Evolutionary conservation across 805 yeast genomes (phyloP), one percentile per base, ranked within the genome.

Genomic region (Nakazawaea laoshanensis): DNA sequence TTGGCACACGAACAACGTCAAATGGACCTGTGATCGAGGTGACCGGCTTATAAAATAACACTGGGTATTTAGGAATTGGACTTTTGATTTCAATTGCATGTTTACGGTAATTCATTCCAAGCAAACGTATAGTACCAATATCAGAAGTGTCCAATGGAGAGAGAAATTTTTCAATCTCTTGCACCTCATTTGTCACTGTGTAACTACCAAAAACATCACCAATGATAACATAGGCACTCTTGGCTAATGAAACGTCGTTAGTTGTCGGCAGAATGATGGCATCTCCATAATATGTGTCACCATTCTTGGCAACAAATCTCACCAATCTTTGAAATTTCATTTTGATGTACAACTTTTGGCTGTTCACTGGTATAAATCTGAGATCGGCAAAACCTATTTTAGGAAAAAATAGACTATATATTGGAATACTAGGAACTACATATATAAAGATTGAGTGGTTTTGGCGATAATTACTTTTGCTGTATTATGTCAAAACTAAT

Each of bases 61-160:
- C 58, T 4, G 78, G 78, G 47, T 56, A 63, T 33, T 57, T 47
- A 2, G 77, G 78, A 13, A 57, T 49, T 14, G 63, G 53, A 41
- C 55, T 41, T 8, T 56, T 52, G 24, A 63, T 48, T 50, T 71
- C 72, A 12, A 43, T 39, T 3, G 53, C 58, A 40, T 59, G 65
- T 45, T 64, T 63, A 24, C 54, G 51, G 43, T 68, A 73, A 47
- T 72, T 72, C 49, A 72, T 55, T 1, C 78, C 78, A 21, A 73
- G 56, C 46, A 65, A 59, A 30, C 74, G 53, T 14, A 70, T 53
- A 1, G 67, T 59, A 5, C 50, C 51, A 2, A 65, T 50, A 29
- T 60, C 61, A 3, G 43, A 42, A n/a, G 42, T 42, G 4, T 55
- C 49, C 20, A 69, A 37, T 4, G 76, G 76, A 3, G 64, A 42